These are phyloP conservation scores for Cercospora janseana DNA, from an alignment of 2,329 filamentous ascomycete genomes.

Conservation along the genomic window DNA sequence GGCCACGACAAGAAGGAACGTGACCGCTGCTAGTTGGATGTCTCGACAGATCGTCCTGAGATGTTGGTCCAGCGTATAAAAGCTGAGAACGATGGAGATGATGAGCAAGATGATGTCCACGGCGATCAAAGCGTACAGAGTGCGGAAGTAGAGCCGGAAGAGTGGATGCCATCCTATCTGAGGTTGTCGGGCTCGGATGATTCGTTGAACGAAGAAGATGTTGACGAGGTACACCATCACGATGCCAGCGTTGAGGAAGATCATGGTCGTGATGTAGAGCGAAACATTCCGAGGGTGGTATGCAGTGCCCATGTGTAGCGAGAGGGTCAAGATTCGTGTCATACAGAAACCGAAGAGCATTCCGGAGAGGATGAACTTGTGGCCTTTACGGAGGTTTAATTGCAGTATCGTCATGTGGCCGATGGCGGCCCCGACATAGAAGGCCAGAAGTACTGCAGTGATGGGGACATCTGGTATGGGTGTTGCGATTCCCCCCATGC, in stretches of 20 bases:
- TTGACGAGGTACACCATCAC: slow-evolving; percentile 36
- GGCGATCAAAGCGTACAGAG: slow-evolving; percentile 17
- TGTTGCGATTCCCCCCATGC: slow-evolving; percentile 41
- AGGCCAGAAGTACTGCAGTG: slow-evolving; percentile 42
- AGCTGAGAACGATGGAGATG: slow-evolving; percentile 31
- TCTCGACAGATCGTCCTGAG: slow-evolving; percentile 21
- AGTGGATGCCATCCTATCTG: slow-evolving; percentile 32
- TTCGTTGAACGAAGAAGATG: slow-evolving; percentile 33
- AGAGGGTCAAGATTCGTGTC: slow-evolving; percentile 43
- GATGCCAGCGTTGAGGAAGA: slow-evolving; percentile 36
- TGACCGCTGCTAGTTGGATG: slow-evolving; percentile 27
- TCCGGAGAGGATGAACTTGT: slow-evolving; percentile 44
- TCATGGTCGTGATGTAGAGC: slow-evolving; percentile 34
- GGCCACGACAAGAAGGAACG: slow-evolving; percentile 30
- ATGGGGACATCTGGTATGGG: slow-evolving; percentile 43
- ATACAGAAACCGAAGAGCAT: slow-evolving; percentile 48
- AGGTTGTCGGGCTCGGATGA: slow-evolving; percentile 32
- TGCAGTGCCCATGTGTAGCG: slow-evolving; percentile 38
- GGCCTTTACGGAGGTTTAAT: slow-evolving; percentile 38
- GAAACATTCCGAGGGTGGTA: slow-evolving; percentile 32
- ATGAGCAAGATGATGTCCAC: slow-evolving; percentile 31
- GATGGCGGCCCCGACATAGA: slow-evolving; percentile 43
- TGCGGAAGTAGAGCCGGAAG: slow-evolving; percentile 16
- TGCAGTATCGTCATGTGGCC: slow-evolving; percentile 46
- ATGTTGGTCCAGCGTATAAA: slow-evolving; percentile 31